Percentiles rank a stretch among this genome's conserved stretches.
Evolutionary conservation across 2,329 filamentous ascomycete genomes (phyloP).

Genomic region (Neonectria sp.): DNA sequence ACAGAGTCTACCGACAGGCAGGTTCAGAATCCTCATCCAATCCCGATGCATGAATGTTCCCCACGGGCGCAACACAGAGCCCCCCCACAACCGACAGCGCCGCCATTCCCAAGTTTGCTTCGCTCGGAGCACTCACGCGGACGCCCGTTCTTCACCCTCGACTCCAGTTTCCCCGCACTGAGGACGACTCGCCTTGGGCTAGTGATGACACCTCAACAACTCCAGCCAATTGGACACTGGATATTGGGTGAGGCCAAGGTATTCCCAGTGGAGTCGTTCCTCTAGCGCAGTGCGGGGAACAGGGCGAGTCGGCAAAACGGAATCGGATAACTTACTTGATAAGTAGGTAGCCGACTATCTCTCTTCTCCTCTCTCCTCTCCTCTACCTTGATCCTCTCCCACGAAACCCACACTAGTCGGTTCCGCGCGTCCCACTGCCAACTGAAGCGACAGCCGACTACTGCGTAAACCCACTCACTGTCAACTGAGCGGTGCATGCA

Average conservation of each 20-base stretch:
- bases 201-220: slow-evolving; percentile 9
- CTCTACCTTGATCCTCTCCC: slow-evolving; percentile 14
- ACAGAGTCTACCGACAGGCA: not conserved
- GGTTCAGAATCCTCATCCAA: not conserved
- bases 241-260: slow-evolving; percentile 18
- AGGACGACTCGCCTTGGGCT: not conserved
- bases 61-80: not conserved
- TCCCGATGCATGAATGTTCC: not conserved
- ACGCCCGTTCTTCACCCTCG: not conserved
- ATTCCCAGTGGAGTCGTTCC: slow-evolving; percentile 25
- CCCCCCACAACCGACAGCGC: not conserved
- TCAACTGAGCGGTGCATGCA: not conserved
- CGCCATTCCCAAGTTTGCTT: too few species aligned
- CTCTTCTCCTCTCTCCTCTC: slow-evolving; percentile 7
- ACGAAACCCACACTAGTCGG: not conserved
- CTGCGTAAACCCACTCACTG: too few species aligned
- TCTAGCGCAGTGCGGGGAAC: slow-evolving; percentile 34
- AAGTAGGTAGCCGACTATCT: slow-evolving; percentile 28
- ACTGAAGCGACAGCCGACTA: too few species aligned
- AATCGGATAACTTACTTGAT: slow-evolving; percentile 12
- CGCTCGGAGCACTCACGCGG: not conserved
- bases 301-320: slow-evolving; percentile 27
- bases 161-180: slow-evolving; percentile 23
- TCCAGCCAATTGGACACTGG: slow-evolving; percentile 21
- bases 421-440: slow-evolving; percentile 14